phyloP scores from a whole-genome alignment of 805 yeast species.

The Hyphopichia homilentoma region DNA sequence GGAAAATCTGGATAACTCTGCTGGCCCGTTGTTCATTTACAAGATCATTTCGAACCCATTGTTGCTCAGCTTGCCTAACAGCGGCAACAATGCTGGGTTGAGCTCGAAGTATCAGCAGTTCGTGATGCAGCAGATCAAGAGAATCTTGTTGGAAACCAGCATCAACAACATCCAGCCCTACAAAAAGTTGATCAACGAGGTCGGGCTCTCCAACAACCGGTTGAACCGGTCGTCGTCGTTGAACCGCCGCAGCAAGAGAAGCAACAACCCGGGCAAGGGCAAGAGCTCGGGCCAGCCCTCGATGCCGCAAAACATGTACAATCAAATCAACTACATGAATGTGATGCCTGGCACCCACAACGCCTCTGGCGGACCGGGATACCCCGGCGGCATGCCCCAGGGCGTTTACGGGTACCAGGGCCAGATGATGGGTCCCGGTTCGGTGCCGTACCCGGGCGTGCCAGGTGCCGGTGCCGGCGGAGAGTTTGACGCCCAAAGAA shows the following conservation, averaged over 20 bases:
- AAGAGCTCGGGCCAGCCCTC: background rate
- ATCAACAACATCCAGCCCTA: constrained; percentile 63
- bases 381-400: background rate
- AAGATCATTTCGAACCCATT: constrained; percentile 75
- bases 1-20: constrained; percentile 57
- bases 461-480: background rate
- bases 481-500: constrained; percentile 2
- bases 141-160: constrained; percentile 56
- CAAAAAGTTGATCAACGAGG: constrained; percentile 87
- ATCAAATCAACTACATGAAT: constrained; percentile 1
- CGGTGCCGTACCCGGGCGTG: no score
- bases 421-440: constrained; percentile 5
- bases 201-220: constrained; percentile 55
- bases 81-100: constrained; percentile 11
- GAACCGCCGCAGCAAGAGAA: constrained; percentile 22
- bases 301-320: background rate
- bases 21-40: constrained; percentile 60
- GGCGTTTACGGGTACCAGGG: background rate
- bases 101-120: constrained; percentile 45
- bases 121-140: constrained; percentile 58
- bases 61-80: constrained; percentile 35
- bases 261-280: background rate
- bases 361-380: background rate
- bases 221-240: constrained; percentile 23
- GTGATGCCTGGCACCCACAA: background rate